These are phyloP conservation scores for Rhynchosporium agropyri DNA, from an alignment of 2,329 filamentous ascomycete species.

Conservation along the genomic window DNA sequence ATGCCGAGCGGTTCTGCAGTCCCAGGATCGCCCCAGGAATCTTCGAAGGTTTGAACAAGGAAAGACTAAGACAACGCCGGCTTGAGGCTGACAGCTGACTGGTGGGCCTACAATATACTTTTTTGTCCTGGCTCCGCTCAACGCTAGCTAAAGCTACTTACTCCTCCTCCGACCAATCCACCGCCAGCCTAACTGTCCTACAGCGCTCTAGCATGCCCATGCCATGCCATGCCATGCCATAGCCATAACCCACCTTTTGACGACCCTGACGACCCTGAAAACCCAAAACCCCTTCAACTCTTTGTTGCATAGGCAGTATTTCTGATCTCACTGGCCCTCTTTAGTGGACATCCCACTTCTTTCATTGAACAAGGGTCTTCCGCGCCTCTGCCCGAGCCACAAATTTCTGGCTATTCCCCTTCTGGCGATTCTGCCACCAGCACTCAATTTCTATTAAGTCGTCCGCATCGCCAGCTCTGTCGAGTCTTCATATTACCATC, in stretches of 20 bases:
- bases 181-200: no score
- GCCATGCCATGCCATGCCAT: no score
- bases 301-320: background rate
- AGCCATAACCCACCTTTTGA: no score
- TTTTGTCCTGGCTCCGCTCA: background rate
- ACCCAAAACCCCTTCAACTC: background rate
- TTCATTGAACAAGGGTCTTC: conserved; percentile 20
- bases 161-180: background rate
- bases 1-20: conserved; percentile 4
- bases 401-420: conserved; percentile 20
- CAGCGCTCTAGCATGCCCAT: no score
- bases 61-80: background rate
- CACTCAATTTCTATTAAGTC: conserved; percentile 37
- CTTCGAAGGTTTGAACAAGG: background rate
- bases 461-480: conserved; percentile 36
- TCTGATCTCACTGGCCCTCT: conserved; percentile 19
- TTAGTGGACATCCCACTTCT: conserved; percentile 18
- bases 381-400: conserved; percentile 29
- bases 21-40: conserved; percentile 15
- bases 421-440: conserved; percentile 34
- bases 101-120: no score
- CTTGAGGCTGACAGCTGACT: background rate
- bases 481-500: conserved; percentile 30
- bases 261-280: background rate
- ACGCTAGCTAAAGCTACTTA: conserved; percentile 11